These are phyloP conservation scores for Botrytis squamosa DNA, from an alignment of 2,329 filamentous ascomycete genomes.

Conservation along the genomic window DNA sequence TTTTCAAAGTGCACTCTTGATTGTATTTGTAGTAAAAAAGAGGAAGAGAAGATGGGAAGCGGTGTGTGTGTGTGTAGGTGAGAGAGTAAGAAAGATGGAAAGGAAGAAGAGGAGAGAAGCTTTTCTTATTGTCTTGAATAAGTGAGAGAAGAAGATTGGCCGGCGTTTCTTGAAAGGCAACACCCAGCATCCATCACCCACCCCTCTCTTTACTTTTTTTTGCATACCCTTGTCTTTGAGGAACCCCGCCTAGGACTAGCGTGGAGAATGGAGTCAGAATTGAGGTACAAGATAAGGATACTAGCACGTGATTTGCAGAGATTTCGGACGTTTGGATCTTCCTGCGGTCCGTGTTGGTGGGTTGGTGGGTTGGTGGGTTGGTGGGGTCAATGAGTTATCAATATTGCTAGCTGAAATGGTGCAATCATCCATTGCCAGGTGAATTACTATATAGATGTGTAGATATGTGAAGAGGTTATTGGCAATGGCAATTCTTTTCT, in stretches of 20 bases:
- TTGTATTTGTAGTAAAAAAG: not conserved
- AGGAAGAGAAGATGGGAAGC: not conserved
- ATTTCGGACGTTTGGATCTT: not conserved
- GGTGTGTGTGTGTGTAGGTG: not conserved
- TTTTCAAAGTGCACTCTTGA: not conserved
- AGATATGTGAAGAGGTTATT: not conserved
- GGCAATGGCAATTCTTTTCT: not conserved
- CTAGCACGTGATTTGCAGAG: conserved; percentile 13
- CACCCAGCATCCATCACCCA: not conserved
- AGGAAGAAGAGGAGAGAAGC: not conserved
- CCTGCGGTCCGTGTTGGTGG: not conserved
- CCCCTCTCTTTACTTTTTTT: not conserved
- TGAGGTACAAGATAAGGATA: not conserved
- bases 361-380: conserved; percentile 9
- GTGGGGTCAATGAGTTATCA: not conserved
- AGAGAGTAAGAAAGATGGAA: not conserved
- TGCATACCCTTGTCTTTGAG: not conserved
- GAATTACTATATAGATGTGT: too few relatives aligned
- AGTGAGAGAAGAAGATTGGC: not conserved
- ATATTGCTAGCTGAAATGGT: not conserved
- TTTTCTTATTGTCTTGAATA: not conserved
- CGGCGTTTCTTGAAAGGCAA: not conserved
- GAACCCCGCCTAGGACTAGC: conserved; percentile 20
- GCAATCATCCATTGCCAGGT: not conserved
- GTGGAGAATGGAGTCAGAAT: not conserved